phyloP scores from a whole-genome alignment of 2,329 filamentous ascomycete species.

The Blastomyces parvus region DNA sequence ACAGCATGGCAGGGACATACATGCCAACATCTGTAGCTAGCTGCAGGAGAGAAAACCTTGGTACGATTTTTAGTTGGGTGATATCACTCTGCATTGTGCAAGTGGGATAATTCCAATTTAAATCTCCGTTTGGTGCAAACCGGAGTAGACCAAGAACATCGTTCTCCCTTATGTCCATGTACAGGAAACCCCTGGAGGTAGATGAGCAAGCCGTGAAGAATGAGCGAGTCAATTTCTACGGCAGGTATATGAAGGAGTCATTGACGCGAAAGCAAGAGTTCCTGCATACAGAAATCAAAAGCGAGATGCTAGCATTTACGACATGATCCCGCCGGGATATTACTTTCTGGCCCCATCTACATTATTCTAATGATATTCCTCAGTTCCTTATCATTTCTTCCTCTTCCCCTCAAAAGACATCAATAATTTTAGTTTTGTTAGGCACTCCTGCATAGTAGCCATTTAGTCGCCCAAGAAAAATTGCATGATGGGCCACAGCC shows the following conservation, averaged over 20 bases:
- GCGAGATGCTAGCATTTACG: not conserved
- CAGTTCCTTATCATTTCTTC: not conserved
- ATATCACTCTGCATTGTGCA: not conserved
- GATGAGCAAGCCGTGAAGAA: not conserved
- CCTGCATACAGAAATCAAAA: not conserved
- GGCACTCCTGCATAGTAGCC: constrained; percentile 3
- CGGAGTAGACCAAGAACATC: not conserved
- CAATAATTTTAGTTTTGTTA: not conserved
- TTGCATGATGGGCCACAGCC: not conserved
- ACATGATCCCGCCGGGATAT: not conserved
- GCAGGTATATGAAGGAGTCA: not conserved
- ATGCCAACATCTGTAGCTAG: not conserved
- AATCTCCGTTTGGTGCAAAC: not conserved
- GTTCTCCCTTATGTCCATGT: not conserved
- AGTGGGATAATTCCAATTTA: not conserved
- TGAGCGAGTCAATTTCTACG: not conserved
- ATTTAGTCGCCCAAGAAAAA: not conserved
- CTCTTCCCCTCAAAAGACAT: not conserved
- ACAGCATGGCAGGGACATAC: not conserved
- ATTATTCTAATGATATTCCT: not conserved
- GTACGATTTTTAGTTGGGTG: not conserved
- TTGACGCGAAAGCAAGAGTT: not conserved
- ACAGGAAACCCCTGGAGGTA: not conserved
- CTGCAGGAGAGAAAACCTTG: not conserved
- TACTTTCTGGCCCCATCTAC: not conserved